These are phyloP conservation scores for Trichoderma gracile DNA, from an alignment of 2,329 filamentous ascomycete species.

Conservation along the genomic window DNA sequence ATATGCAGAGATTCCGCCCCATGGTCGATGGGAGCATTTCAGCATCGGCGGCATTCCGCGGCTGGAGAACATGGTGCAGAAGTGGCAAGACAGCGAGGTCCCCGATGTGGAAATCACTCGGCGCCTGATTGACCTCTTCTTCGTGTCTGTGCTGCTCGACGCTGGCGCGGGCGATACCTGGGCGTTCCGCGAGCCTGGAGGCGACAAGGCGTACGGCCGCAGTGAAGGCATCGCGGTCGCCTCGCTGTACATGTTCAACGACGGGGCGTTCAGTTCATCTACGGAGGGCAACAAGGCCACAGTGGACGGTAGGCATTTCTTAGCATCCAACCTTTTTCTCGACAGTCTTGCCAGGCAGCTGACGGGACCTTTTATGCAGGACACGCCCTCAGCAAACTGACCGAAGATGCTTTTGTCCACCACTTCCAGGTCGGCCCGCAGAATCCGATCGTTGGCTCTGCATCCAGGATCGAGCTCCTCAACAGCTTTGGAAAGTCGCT, in stretches of 20 bases:
- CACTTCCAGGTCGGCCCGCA: conserved; percentile 47
- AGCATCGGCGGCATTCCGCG: conserved; percentile 56
- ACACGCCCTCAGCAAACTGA: conserved; percentile 39
- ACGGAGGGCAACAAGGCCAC: conserved; percentile 25
- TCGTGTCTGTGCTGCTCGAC: conserved; percentile 60
- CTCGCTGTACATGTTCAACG: conserved; percentile 51
- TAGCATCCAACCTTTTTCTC: no score
- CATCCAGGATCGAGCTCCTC: conserved; percentile 45
- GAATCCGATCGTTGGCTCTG: conserved; percentile 50
- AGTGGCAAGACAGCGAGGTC: conserved; percentile 46
- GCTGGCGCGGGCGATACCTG: conserved; percentile 55
- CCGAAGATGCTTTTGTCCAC: conserved; percentile 37
- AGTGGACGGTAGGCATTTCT: conserved; percentile 39
- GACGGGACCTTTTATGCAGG: not conserved
- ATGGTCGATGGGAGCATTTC: conserved; percentile 65
- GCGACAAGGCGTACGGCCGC: conserved; percentile 40
- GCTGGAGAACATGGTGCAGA: conserved; percentile 45
- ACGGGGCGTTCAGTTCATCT: conserved; percentile 41
- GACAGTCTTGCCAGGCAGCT: not conserved
- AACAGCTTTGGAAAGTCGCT: conserved; percentile 47
- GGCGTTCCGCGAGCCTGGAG: conserved; percentile 46
- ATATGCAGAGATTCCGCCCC: conserved; percentile 52
- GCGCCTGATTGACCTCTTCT: conserved; percentile 61
- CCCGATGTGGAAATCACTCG: conserved; percentile 52
- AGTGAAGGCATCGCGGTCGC: conserved; percentile 56